Evolutionary conservation across 768 basidiomycete species (phyloP).

Genomic region (Neoboletus subvelutipes): DNA sequence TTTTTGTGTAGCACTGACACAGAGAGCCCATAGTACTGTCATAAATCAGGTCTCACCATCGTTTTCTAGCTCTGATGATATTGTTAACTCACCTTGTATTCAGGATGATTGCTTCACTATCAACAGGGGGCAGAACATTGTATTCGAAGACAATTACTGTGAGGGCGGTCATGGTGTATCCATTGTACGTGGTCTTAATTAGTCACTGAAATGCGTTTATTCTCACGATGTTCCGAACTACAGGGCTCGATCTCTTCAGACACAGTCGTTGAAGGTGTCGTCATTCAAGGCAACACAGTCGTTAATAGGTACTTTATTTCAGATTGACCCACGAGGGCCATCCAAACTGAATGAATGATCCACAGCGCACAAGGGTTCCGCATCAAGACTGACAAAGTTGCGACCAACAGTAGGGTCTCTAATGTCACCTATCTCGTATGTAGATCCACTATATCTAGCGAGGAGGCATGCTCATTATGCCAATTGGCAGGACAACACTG

Average conservation of each 20-base stretch:
- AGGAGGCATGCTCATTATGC: not conserved
- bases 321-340: not conserved
- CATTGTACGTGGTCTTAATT: constrained; percentile 32
- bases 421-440: no score
- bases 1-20: not conserved
- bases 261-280: constrained; percentile 45
- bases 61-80: not conserved
- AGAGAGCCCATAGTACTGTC: constrained; percentile 13
- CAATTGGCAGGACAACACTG: constrained; percentile 48
- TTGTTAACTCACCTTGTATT: not conserved
- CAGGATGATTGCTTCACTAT: constrained; percentile 66
- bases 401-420: no score
- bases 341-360: not conserved
- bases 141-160: constrained; percentile 53
- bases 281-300: constrained; percentile 52
- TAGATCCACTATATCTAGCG: not conserved
- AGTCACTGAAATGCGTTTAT: not conserved
- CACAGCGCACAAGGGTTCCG: no score
- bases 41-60: constrained; percentile 24
- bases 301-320: constrained; percentile 44
- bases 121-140: constrained; percentile 43
- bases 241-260: constrained; percentile 57
- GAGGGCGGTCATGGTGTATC: constrained; percentile 64
- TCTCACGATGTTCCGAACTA: not conserved
- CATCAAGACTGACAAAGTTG: no score